Base-by-base conservation (phyloP, 75 land plant genomes). In the Sequoia sempervirens region DNA sequence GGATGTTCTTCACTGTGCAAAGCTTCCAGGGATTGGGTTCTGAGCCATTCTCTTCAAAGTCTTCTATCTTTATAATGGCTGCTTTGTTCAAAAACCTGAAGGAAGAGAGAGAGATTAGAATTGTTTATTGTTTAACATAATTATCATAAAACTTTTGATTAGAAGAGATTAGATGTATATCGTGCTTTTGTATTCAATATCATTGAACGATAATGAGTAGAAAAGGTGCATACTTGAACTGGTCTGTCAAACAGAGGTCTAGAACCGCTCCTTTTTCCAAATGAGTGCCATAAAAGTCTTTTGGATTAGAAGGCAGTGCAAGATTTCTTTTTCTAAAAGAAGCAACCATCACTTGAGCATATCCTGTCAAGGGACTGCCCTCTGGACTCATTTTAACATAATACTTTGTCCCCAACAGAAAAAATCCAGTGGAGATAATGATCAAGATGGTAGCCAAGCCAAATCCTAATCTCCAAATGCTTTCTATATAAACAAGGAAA, bases 31-130 rank as follows among this genome's bases (percentile, higher is more conserved):
- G 91, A 80, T 91, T 82, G 41, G 83, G 15, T 4, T 85, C 85
- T 15, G 73, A 64, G 12, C 90, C 90, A 73, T 91, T 81, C 13
- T 80, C 47, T 36, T 79, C 69, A 18, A 85, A 54, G 56, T 89
- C 93, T 45, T 76, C 52, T 64, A 82, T 87, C 36, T 52, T 84
- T 20, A 85, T 81, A 1, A 94, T 58, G 75, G 96, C 94, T 30
- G 98, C 98, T 78, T 90, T 91, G 83, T 96, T 95, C 64, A 96
- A 82, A 86, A 89, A 93, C 81, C 98, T 96, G 81, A 28, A 82
- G 28, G 17, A 40, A 1, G 6, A 26, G 47, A 46, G 9, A 46
- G 47, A 46, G 47, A 6, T 46, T 46, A 46, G 47, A 46, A 46
- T 7, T 46, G 47, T n/a, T n/a, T n/a, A n/a, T n/a, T n/a, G n/a